These are phyloP conservation scores for Alternaria sp. DNA, from an alignment of 2,329 filamentous ascomycete species.

Conservation along the genomic window DNA sequence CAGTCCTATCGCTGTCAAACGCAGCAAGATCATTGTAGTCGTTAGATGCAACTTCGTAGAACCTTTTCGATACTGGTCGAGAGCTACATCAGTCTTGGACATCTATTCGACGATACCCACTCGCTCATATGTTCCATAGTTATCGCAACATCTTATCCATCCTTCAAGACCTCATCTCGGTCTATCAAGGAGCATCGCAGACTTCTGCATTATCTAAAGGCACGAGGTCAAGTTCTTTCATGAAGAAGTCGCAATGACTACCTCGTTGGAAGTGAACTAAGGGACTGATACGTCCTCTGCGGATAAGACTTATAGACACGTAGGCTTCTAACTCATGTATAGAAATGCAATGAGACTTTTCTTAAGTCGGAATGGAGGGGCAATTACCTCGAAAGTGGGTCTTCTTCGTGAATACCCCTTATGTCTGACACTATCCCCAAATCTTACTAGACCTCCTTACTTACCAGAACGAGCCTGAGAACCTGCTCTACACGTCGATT, in stretches of 20 bases:
- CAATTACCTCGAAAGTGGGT: not conserved
- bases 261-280: not conserved
- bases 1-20: not conserved
- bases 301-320: accelerated
- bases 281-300: accelerated
- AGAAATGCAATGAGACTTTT: not conserved
- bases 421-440: not conserved
- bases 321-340: accelerated
- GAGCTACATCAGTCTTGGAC: not conserved
- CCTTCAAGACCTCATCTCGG: not conserved
- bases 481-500: not conserved
- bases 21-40: not conserved
- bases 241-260: accelerated
- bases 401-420: not conserved
- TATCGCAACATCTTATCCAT: not conserved
- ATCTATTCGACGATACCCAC: not conserved
- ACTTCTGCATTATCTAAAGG: accelerated
- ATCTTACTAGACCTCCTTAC: not conserved
- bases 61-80: not conserved
- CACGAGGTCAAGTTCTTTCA: not conserved
- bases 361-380: not conserved
- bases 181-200: not conserved
- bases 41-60: not conserved
- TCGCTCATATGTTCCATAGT: not conserved
- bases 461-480: not conserved